These are phyloP conservation scores for Megacollybia marginata DNA, from an alignment of 768 basidiomycete species.

Conservation along the genomic window DNA sequence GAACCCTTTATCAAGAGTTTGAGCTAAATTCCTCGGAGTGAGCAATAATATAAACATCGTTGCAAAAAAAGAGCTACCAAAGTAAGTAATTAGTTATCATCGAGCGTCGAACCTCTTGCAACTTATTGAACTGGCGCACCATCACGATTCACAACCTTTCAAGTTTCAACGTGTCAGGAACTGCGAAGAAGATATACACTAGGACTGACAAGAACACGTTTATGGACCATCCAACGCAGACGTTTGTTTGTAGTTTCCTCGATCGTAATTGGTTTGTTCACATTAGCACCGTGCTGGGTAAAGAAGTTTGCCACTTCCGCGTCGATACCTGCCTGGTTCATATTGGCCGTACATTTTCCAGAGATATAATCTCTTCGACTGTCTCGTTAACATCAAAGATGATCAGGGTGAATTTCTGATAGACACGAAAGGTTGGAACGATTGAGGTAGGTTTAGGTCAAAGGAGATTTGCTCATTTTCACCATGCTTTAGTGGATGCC, in stretches of 20 bases:
- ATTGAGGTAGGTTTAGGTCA: constrained; percentile 30
- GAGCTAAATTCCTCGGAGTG: constrained; percentile 17
- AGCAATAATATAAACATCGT: too few relatives aligned
- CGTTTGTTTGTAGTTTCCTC: constrained; percentile 35
- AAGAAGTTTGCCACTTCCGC: constrained; percentile 40
- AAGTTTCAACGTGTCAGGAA: background rate
- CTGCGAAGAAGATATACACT: background rate
- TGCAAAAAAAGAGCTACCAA: too few relatives aligned
- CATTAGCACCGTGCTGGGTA: constrained; percentile 16
- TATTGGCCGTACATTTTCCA: constrained; percentile 19
- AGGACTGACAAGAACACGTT: constrained; percentile 30
- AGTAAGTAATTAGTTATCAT: too few relatives aligned
- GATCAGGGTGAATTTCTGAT: constrained; percentile 44
- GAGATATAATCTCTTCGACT: constrained; percentile 27
- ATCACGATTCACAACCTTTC: constrained; percentile 24
- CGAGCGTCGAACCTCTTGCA: too few relatives aligned
- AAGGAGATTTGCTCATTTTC: background rate
- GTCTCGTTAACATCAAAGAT: constrained; percentile 46
- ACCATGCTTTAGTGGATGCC: constrained; percentile 30
- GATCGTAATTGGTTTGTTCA: constrained; percentile 22
- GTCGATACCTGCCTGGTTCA: constrained; percentile 27
- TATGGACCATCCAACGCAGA: constrained; percentile 39
- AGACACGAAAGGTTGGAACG: constrained; percentile 53
- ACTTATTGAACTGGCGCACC: constrained; percentile 15
- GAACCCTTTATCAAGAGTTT: constrained; percentile 26